Evolutionary conservation across 2,329 filamentous ascomycete genomes (phyloP), one percentile per base, ranked within the genome.

Genomic region (Kalmusia sp.): DNA sequence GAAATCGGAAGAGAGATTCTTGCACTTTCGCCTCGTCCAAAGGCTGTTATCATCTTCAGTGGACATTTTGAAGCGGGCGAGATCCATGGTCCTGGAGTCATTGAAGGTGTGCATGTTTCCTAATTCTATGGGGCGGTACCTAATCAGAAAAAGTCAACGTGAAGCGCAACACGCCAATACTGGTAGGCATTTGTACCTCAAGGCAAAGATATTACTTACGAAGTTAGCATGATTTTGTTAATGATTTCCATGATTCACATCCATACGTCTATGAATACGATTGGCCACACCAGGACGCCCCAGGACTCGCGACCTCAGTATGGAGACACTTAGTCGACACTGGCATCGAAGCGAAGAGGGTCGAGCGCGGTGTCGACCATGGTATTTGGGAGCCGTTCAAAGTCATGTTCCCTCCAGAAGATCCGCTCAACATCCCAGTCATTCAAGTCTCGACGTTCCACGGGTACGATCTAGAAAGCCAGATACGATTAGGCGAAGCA

Each of bases 401-500:
- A 28, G 31, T 49, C 45, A 49, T 49, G 33, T 49, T 49, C 12
- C 45, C 45, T 11, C 45, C 45, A 9, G 45, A 39, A 9, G 30
- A 30, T 14, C 45, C 34, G 7, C 21, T 49, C 9, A 34, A 49
- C 24, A 38, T 49, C 21, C 45, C 45, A 2, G 19, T 49, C 3
- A 39, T 49, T 12, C 27, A 40, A 28, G 45, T 49, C 12, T 49
- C 45, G 19, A 49, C 45, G 5, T 49, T 40, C 34, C 45, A 49
- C n/a, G 45, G 45, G 6, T 49, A 39, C 19, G 45, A 49, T 12
- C 45, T 39, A 8, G 34, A 15, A 9, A 39, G 45, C 8, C 45
- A 49, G 45, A 39, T 39, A 15, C 45, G 24, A 3, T 27, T 49
- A 12, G 45, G 45, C 8, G 45, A 49, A 30, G 17, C 30, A 2